Percentiles rank a stretch among this genome's conserved stretches.
Evolutionary conservation across 306 rosid genomes (phyloP).

Genomic region (Cucurbita maxima): DNA sequence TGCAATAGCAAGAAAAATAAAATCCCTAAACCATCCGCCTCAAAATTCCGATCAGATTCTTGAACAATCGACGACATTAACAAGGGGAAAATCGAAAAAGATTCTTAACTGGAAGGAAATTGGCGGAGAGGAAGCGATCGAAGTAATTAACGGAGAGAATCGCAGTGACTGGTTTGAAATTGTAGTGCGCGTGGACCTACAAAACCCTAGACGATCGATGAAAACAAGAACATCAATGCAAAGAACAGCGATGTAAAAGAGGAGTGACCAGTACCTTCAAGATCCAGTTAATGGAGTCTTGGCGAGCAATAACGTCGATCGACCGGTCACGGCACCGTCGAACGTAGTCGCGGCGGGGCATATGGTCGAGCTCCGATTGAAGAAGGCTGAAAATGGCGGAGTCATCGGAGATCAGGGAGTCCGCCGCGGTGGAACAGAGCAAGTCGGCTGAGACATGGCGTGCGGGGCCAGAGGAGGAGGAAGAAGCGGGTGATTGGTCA

Average conservation of each 20-base stretch:
- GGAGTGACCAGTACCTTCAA: constrained; percentile 21
- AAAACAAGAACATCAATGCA: neutral
- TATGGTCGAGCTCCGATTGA: constrained; percentile 11
- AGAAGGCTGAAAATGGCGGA: neutral
- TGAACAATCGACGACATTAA: neutral
- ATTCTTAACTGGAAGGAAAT: constrained; percentile 31
- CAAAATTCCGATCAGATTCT: neutral
- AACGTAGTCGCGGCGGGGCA: constrained; percentile 26
- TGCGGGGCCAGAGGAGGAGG: neutral
- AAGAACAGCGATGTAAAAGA: neutral
- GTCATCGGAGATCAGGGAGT: neutral
- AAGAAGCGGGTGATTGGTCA: neutral
- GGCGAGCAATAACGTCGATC: constrained; percentile 32
- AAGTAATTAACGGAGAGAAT: constrained; percentile 55
- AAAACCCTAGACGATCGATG: neutral
- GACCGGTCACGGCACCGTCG: constrained; percentile 24
- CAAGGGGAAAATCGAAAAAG: neutral
- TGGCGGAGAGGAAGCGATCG: constrained; percentile 56
- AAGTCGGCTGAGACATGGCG: neutral
- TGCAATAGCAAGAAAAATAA: neutral
- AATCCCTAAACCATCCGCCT: neutral
- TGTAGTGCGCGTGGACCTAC: constrained; percentile 41
- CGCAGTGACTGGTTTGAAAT: constrained; percentile 51
- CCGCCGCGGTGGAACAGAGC: neutral
- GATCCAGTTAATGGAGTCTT: constrained; percentile 66